Evolutionary conservation across 805 yeast genomes (phyloP).

Genomic region (Candida vartiovaarae): DNA sequence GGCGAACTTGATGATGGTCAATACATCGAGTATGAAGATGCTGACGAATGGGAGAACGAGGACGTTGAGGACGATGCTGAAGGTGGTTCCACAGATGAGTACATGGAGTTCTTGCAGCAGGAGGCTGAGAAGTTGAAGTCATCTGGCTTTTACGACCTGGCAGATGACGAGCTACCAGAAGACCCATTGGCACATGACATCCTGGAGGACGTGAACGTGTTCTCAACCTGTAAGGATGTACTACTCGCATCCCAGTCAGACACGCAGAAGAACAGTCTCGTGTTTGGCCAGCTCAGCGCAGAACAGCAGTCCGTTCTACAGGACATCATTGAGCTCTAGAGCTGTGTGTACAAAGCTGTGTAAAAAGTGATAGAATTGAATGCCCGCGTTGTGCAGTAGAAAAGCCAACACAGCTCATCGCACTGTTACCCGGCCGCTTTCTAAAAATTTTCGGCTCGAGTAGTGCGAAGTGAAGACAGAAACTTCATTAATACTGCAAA

Average conservation of each 20-base stretch:
- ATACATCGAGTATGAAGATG: constrained; percentile 21
- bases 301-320: constrained; percentile 30
- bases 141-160: constrained; percentile 31
- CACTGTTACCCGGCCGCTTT: constrained; percentile 4
- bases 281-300: constrained; percentile 34
- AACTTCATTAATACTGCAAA: background rate
- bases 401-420: constrained; percentile 9
- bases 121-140: constrained; percentile 34
- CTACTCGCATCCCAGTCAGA: constrained; percentile 44
- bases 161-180: constrained; percentile 70
- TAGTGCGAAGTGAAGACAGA: background rate
- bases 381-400: too few relatives aligned
- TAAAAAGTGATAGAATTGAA: too few relatives aligned
- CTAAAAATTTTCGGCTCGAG: constrained; percentile 9
- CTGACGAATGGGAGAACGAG: constrained; percentile 29
- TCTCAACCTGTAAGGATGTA: constrained; percentile 53
- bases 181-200: constrained; percentile 77
- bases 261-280: constrained; percentile 38
- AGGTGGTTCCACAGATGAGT: constrained; percentile 33
- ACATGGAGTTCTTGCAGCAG: constrained; percentile 39
- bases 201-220: constrained; percentile 70
- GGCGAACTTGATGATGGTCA: constrained; percentile 21
- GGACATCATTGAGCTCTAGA: constrained; percentile 21
- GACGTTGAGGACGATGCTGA: constrained; percentile 23
- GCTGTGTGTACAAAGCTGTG: background rate